These are phyloP conservation scores for Erodium moschatum DNA, from an alignment of 441 rosid genomes.

Conservation along the genomic window DNA sequence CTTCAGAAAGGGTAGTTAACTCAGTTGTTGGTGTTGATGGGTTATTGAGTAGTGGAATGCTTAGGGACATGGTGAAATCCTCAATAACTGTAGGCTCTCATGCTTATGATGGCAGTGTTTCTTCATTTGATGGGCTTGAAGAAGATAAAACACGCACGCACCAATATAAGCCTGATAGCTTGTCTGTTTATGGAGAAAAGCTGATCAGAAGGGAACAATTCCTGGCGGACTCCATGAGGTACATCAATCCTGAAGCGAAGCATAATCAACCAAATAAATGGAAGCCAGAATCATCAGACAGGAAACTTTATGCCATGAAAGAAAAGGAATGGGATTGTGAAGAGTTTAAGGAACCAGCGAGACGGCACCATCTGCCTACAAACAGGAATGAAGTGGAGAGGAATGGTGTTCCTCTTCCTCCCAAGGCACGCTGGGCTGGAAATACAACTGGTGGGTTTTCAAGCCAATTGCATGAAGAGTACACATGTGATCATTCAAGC, in stretches of 20 bases:
- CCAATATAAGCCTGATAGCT: constrained; percentile 21
- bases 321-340: constrained; percentile 28
- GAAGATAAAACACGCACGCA: constrained; percentile 25
- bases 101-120: constrained; percentile 53
- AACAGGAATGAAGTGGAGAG: constrained; percentile 33
- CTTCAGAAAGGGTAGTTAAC: background rate
- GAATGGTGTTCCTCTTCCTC: constrained; percentile 25
- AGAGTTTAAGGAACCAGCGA: constrained; percentile 32
- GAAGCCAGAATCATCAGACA: constrained; percentile 27
- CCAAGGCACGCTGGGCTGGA: constrained; percentile 27
- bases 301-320: constrained; percentile 26
- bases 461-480: constrained; percentile 23
- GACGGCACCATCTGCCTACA: constrained; percentile 30
- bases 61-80: constrained; percentile 32
- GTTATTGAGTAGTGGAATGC: constrained; percentile 24
- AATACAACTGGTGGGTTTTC: constrained; percentile 31
- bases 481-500: constrained; percentile 13
- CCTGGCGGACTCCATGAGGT: constrained; percentile 15
- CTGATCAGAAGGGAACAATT: constrained; percentile 29
- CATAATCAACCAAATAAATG: constrained; percentile 31
- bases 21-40: constrained; percentile 18
- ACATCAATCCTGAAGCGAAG: constrained; percentile 22
- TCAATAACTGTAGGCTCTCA: constrained; percentile 42
- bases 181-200: constrained; percentile 31
- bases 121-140: constrained; percentile 54